Percentiles rank a stretch among this genome's conserved stretches.
These are phyloP conservation scores for Hypoxylon sp. DNA, from an alignment of 2,329 filamentous ascomycete species.

Conservation along the genomic window DNA sequence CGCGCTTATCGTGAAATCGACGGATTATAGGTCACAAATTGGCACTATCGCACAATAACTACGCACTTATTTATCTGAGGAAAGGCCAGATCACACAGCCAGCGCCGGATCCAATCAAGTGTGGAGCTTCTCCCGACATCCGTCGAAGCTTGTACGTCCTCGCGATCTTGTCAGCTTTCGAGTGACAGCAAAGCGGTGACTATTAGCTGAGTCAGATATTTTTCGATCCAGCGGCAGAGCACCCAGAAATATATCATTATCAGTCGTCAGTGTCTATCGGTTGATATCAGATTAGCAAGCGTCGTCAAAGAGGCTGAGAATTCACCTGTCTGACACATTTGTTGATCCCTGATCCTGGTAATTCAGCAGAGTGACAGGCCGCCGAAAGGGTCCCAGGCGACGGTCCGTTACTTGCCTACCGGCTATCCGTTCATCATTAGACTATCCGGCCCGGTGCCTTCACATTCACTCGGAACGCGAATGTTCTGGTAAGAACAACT, in stretches of 20 bases:
- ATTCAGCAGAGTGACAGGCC: slow-evolving; percentile 28
- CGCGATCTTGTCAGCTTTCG: slow-evolving; percentile 43
- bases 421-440: slow-evolving; percentile 21
- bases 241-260: slow-evolving; percentile 29
- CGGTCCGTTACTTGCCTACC: slow-evolving; percentile 31
- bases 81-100: slow-evolving; percentile 45
- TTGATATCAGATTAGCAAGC: slow-evolving; percentile 29
- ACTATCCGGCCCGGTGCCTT: slow-evolving; percentile 16
- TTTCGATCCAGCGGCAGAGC: slow-evolving; percentile 18
- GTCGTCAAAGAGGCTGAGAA: slow-evolving; percentile 40
- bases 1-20: slow-evolving; percentile 18
- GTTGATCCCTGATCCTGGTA: slow-evolving; percentile 40
- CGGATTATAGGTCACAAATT: slow-evolving; percentile 38
- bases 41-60: slow-evolving; percentile 46
- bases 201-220: slow-evolving; percentile 44
- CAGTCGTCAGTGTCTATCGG: slow-evolving; percentile 26
- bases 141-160: slow-evolving; percentile 40
- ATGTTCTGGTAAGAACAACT: slow-evolving; percentile 33
- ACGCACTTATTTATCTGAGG: slow-evolving; percentile 46
- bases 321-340: slow-evolving; percentile 34
- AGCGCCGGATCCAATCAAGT: slow-evolving; percentile 47
- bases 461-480: slow-evolving; percentile 16
- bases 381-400: slow-evolving; percentile 23
- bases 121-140: slow-evolving; percentile 44
- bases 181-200: slow-evolving; percentile 41